Base-by-base conservation (phyloP, 306 rosid species). In the Morella rubra region DNA sequence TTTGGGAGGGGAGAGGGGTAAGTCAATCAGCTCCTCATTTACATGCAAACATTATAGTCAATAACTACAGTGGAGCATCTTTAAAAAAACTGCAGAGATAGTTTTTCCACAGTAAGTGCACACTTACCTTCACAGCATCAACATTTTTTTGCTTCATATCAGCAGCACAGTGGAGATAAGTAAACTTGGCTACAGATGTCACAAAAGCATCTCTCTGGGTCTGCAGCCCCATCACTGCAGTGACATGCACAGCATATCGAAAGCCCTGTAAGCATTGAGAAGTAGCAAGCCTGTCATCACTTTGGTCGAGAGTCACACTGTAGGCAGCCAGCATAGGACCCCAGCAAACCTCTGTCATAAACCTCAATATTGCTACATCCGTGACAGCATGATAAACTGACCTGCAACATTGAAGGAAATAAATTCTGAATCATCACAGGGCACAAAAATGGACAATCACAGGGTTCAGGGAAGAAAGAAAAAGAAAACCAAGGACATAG, bases 261-360 rank as follows among this genome's bases (percentile, higher is more conserved):
- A 91, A 91, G 77, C 99, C 99, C 80, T 80, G 93, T 76, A 96
- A 81, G 79, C 97, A 96, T 58, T 89, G 97, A 82, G 97, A 84
- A 59, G 98, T 89, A 79, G 99, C 97, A 75, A 88, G 84, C 85
- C 90, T 87, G 84, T 96, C 98, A 85, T 89, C 99, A 77, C 99
- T 96, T 87, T 96, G 99, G 86, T 92, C 99, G 65, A 96, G 93
- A 56, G 97, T 96, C 85, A 96, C 98, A 85, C 99, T 96, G 78
- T 92, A 88, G 44, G 99, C 98, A 64, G 99, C 99, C 87, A 96
- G 85, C 91, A 96, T 91, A 71, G 99, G 99, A 75, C 98, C 98
- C 99, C 99, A 96, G 87, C 97, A 96, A 52, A 88, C 99, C 87
- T 96, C 99, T 60, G 90, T 93, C 98, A 96, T 96, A 84, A 96